A percentile compares a stretch with the other conserved stretches of the same genome.
Evolutionary conservation across 805 yeast genomes (phyloP).

Genomic region (Nakazawaea sp.): DNA sequence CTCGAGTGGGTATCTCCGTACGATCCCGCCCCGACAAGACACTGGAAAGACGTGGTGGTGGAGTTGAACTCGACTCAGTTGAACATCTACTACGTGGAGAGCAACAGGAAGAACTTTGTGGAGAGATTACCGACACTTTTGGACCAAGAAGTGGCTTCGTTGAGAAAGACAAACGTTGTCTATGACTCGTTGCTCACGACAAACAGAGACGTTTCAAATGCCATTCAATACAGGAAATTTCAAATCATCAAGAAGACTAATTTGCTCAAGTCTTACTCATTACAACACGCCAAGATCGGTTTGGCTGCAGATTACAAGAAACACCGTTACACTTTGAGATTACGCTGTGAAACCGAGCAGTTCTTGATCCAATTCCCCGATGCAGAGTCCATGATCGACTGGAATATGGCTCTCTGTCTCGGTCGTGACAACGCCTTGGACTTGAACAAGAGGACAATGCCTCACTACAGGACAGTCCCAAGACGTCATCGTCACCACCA

Average conservation of each 20-base stretch:
- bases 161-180: background rate
- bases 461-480: constrained; percentile 76
- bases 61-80: constrained; percentile 85
- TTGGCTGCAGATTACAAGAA: constrained; percentile 81
- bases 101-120: constrained; percentile 9
- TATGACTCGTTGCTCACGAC: constrained; percentile 22
- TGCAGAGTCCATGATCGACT: constrained; percentile 62
- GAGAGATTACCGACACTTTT: constrained; percentile 12
- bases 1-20: constrained; percentile 75
- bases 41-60: constrained; percentile 64
- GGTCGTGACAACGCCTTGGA: constrained; percentile 83
- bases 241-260: constrained; percentile 24
- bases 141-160: constrained; percentile 19
- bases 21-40: constrained; percentile 56
- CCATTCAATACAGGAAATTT: constrained; percentile 14
- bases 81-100: constrained; percentile 50
- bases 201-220: constrained; percentile 19
- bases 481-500: constrained; percentile 45
- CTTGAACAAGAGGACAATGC: constrained; percentile 60
- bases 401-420: constrained; percentile 67
- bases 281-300: constrained; percentile 82
- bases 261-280: constrained; percentile 59
- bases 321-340: constrained; percentile 56
- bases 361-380: constrained; percentile 58
- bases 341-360: constrained; percentile 82